phyloP scores from a whole-genome alignment of 768 basidiomycete species.

The Kwoniella botswanensis region DNA sequence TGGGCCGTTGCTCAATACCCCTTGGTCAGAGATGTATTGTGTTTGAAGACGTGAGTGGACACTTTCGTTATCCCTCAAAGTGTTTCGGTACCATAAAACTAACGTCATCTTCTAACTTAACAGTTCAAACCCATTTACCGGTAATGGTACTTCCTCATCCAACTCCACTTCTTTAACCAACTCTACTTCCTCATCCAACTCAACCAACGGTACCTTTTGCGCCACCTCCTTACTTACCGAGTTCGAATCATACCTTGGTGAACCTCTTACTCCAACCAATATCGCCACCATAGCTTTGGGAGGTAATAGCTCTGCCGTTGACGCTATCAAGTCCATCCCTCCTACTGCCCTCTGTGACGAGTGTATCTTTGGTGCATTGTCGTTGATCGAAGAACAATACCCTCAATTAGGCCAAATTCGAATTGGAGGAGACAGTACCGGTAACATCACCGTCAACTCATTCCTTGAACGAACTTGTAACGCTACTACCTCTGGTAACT shows the following conservation, averaged over 20 bases:
- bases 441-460: conserved; percentile 37
- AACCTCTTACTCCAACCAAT: conserved; percentile 45
- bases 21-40: conserved; percentile 50
- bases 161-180: conserved; percentile 28
- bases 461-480: conserved; percentile 40
- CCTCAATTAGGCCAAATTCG: conserved; percentile 39
- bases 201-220: conserved; percentile 56
- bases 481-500: conserved; percentile 22
- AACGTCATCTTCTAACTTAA: background rate
- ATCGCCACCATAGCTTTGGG: conserved; percentile 41
- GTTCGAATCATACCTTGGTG: conserved; percentile 48
- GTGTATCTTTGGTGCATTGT: conserved; percentile 52
- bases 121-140: conserved; percentile 6
- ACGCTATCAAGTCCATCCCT: conserved; percentile 31
- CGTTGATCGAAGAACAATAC: conserved; percentile 45
- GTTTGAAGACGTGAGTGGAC: conserved; percentile 46
- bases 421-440: conserved; percentile 4
- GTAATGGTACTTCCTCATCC: conserved; percentile 5
- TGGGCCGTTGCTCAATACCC: conserved; percentile 45
- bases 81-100: too few relatives aligned
- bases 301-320: conserved; percentile 42
- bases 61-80: too few relatives aligned
- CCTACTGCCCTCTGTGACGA: conserved; percentile 47
- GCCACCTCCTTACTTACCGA: conserved; percentile 47
- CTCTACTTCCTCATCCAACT: conserved; percentile 40